Evolutionary conservation across 495 filamentous ascomycete species (phyloP), one percentile per base, ranked within the genome.

Genomic region (Cercophora samala): DNA sequence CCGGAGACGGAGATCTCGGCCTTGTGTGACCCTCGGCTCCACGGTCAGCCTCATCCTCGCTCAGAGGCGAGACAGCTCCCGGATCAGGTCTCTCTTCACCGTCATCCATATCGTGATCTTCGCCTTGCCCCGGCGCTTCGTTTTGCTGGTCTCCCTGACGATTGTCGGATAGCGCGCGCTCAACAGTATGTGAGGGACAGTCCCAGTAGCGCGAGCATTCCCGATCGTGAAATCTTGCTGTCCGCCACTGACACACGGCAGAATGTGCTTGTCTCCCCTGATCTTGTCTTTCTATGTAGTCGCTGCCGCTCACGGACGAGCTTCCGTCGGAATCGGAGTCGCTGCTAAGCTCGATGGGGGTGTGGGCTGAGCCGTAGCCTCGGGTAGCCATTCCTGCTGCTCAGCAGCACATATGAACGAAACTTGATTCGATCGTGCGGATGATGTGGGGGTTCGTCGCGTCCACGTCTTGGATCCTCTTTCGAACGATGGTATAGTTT

Each of bases 131-230:
- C 32, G 59, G 32, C 4, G n/a, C 62, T 22, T 69, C 65, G 29
- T 19, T 25, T 22, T 56, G 61, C 1, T 62, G 64, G 1, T 70
- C 62, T 37, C 61, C 67, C 37, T 46, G 37, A 17, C 15, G 37
- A 22, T 58, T 32, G n/a, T 74, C 72, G 4, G 71, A 71, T 1
- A 73, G 60, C 19, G 60, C 62, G 23, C 79, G 68, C 52, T 76
- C 74, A 6, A 80, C 64, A 11, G 72, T 19, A 60, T 82, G 80
- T 15, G 77, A 72, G 15, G 79, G 80, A 42, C 79, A 82, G 70
- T 82, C 80, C 63, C 78, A 76, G 67, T 76, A 82, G 37, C 75
- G 75, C n/a, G 67, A 68, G 71, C 80, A 82, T 69, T 81, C 80
- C n/a, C 70, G 69, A 52, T 77, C 75, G 64, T 77, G 70, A 58